Evolutionary conservation across 2,329 filamentous ascomycete genomes (phyloP), one percentile per base, ranked within the genome.

Genomic region (Neophaeococcomyces aloes): DNA sequence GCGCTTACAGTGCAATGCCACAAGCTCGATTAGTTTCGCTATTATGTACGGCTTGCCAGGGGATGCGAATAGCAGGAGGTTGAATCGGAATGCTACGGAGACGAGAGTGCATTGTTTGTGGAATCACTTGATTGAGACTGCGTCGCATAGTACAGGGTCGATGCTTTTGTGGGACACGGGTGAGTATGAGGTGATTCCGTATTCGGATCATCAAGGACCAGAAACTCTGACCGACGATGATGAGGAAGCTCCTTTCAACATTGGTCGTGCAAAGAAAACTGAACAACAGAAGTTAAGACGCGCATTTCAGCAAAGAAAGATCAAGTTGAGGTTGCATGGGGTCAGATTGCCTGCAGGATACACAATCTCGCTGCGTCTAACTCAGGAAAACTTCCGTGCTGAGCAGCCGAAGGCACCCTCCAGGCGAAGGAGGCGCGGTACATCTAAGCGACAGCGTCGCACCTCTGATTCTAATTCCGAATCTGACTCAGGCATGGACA

Each of bases 1-100:
- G 15, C 69, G 81, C 2, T 65, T 85, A 14, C 80, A 85, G 58
- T 80, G 84, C 57, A 84, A 81, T 23, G 68, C 71, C 45, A 72
- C 73, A 0, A 83, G 79, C 55, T 79, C 78, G 19, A 71, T 75
- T 8, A 81, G 75, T 47, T 85, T 65, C 59, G 75, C 76, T 0
- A 68, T 79, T 50, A 78, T 78, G 75, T 80, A 79, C 54, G 76
- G 76, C 1, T 56, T 76, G 14, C 76, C 75, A 0, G 77, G 75
- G 0, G 68, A 78, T 56, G 67, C 73, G 4, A 78, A 78, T 52
- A 72, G 71, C 48, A 56, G 55, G 32, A 62, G 69, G n/a, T 48
- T 71, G 48, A 76, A 73, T 48, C 63, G 77, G 19, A 78, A 78
- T 58, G 77, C 75, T 3, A 77, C 71, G 0, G 77, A 80, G 62